Evolutionary conservation across 1,284 basidiomycete genomes (phyloP).

Genomic region (Cryptococcus floricola): DNA sequence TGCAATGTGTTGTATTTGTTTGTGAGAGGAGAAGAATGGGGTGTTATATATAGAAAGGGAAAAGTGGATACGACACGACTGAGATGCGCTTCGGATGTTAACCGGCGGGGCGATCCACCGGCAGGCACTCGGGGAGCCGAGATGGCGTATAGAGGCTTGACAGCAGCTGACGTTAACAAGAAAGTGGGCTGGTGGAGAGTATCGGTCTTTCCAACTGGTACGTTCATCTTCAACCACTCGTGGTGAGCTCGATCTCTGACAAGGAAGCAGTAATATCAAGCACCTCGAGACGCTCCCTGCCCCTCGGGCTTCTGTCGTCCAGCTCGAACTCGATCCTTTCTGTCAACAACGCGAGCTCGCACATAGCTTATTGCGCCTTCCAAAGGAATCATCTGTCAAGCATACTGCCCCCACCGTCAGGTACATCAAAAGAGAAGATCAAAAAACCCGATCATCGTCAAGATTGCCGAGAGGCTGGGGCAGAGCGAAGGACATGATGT

Average conservation of each 20-base stretch:
- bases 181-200: slow-evolving; percentile 60
- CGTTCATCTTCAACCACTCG: slow-evolving; percentile 17
- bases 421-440: slow-evolving; percentile 53
- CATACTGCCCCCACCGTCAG: slow-evolving; percentile 71
- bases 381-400: slow-evolving; percentile 67
- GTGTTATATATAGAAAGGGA: too few species aligned
- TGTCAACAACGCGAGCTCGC: slow-evolving; percentile 75
- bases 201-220: slow-evolving; percentile 76
- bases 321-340: slow-evolving; percentile 80
- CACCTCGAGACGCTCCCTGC: slow-evolving; percentile 72
- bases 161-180: too few species aligned
- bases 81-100: too few species aligned
- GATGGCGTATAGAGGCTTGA: too few species aligned
- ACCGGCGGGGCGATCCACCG: too few species aligned
- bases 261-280: slow-evolving; percentile 57
- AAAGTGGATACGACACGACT: too few species aligned
- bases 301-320: slow-evolving; percentile 72
- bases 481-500: slow-evolving; percentile 70
- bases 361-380: slow-evolving; percentile 67
- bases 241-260: neutral
- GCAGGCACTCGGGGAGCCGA: too few species aligned
- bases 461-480: slow-evolving; percentile 59
- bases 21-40: too few species aligned
- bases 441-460: slow-evolving; percentile 56
- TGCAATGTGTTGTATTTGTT: too few species aligned